Conservation (phyloP, 345 rosid species). For the Linum tenue region DNA sequence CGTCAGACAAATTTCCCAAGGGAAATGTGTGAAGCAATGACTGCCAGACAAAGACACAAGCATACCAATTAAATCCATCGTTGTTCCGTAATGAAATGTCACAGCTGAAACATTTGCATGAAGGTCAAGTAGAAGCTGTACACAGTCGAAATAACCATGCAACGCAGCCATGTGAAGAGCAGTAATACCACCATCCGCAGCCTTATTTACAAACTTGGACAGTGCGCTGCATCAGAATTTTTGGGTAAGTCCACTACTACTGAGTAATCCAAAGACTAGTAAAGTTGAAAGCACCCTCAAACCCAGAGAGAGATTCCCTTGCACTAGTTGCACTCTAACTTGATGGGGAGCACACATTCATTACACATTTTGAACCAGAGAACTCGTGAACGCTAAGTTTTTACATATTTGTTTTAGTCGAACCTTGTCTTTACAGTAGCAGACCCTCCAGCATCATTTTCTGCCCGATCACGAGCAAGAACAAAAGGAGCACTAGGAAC, state of each 20-base stretch:
- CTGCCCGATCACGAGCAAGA: slow-evolving; percentile 17
- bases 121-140: slow-evolving; percentile 89
- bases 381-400: neutral
- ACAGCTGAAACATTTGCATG: slow-evolving; percentile 73
- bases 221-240: slow-evolving; percentile 52
- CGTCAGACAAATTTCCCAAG: slow-evolving; percentile 7
- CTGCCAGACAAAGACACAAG: slow-evolving; percentile 1
- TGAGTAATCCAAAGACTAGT: neutral
- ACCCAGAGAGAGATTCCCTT: neutral
- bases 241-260: slow-evolving; percentile 3
- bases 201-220: slow-evolving; percentile 87
- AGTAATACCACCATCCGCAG: slow-evolving; percentile 95
- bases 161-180: slow-evolving; percentile 98
- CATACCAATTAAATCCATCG: slow-evolving; percentile 95
- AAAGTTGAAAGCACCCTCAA: slow-evolving; percentile 2
- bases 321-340: no score
- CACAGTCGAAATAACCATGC: slow-evolving; percentile 91
- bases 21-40: neutral
- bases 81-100: slow-evolving; percentile 89
- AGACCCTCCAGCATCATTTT: slow-evolving; percentile 31
- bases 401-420: slow-evolving; percentile 28
- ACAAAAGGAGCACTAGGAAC: slow-evolving; percentile 74
- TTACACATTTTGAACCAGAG: neutral
- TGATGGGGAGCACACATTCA: no score
- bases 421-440: slow-evolving; percentile 37